Base-by-base conservation (phyloP, 2,329 filamentous ascomycete genomes). In the Diaporthe caulivora region DNA sequence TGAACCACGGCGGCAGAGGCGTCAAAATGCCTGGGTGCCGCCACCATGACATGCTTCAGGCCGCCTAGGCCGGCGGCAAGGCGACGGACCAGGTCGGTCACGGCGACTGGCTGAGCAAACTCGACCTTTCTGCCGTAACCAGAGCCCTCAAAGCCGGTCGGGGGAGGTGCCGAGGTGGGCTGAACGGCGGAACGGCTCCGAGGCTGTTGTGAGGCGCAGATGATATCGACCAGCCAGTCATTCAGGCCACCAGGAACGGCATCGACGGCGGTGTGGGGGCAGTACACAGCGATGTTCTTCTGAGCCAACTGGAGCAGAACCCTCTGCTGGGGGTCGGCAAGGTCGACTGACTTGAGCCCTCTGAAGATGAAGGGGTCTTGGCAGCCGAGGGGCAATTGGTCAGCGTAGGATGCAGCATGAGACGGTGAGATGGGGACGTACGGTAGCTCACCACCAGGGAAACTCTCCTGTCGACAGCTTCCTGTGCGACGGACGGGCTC, bases 321-420 rank as follows among this genome's bases (percentile, higher is more conserved):
- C 55, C 92, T 89, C 81, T 99, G 97, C 82, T 98, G 97, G 13
- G 94, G 90, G 80, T 99, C 94, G 75, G 89, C 88, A 62, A 95
- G 89, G 44, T 94, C 97, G 80, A 99, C 86, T 76, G 94, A 93
- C 84, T 98, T 99, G 77, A 99, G 88, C 70, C 94, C 94, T 64
- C 94, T 92, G 87, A 99, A 99, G 81, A 99, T 98, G 81, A 98
- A 97, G 29, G 97, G 97, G 83, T 99, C 94, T 97, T 75, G 13
- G 9, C 29, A 37, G 42, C 15, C 11, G 62, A 40, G 47, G 29
- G 26, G 47, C 4, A 6, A 18, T 11, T 13, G 21, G 17, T 47
- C 18, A 57, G 44, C 37, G 13, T 2, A 40, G 11, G 37, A 13
- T 29, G 17, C 49, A 29, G n/a, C 11, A 34, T 5, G 26, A 40